These are phyloP conservation scores for Spergularia azorica DNA, from an alignment of 179 eudicot species.

Conservation along the genomic window DNA sequence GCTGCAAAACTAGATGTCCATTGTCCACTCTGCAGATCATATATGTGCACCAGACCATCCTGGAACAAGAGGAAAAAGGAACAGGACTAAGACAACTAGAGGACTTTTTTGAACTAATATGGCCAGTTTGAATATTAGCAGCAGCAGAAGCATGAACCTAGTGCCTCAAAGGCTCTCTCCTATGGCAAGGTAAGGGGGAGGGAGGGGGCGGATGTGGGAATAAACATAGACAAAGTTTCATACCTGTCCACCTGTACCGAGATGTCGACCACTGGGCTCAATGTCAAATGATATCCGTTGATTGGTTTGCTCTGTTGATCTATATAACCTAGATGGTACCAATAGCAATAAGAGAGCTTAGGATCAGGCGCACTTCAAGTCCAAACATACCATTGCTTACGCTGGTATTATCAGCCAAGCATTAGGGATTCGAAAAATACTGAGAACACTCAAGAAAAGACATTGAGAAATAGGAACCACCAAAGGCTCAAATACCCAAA, in stretches of 20 bases:
- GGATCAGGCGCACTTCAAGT: neutral
- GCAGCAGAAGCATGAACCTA: too few species aligned
- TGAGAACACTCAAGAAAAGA: neutral
- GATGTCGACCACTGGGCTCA: conserved; percentile 87
- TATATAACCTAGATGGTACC: conserved; percentile 56
- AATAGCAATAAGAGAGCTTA: neutral
- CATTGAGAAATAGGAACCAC: neutral
- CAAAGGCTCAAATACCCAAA: neutral
- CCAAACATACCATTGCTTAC: neutral
- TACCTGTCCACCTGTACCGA: conserved; percentile 99
- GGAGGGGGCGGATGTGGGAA: neutral
- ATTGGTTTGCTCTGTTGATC: conserved; percentile 87
- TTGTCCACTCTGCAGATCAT: conserved; percentile 93
- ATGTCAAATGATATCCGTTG: conserved; percentile 91
- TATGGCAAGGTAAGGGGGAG: too few species aligned
- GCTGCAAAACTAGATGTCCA: conserved; percentile 95
- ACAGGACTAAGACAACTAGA: conserved; percentile 3
- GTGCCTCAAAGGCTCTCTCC: too few species aligned
- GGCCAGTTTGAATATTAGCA: too few species aligned
- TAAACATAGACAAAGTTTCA: neutral
- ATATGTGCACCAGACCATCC: conserved; percentile 95
- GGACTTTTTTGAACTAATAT: too few species aligned
- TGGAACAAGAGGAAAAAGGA: conserved; percentile 27
- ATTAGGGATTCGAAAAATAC: neutral
- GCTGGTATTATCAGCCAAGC: neutral